Base-by-base conservation (phyloP, 2,329 filamentous ascomycete species). In the Knufia petricola region DNA sequence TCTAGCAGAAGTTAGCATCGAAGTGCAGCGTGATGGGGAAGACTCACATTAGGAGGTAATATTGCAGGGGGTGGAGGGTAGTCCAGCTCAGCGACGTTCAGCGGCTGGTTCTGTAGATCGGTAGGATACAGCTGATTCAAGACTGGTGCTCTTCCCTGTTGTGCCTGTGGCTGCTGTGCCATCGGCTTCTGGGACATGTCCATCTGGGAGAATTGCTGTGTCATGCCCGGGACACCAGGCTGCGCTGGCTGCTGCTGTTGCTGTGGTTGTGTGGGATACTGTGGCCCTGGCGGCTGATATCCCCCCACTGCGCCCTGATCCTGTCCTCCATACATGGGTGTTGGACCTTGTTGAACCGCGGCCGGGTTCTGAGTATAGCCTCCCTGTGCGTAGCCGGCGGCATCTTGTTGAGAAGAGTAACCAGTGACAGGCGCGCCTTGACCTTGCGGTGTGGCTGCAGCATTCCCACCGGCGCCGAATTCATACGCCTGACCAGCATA, bases 401-500 rank as follows among this genome's bases (percentile, higher is more conserved):
- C 66, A 51, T 69, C 70, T 60, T 73, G 70, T 51, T 73, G 70
- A 56, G 76, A 72, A 23, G 76, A 70, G 63, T 84, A 85, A 23
- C 70, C 75, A 55, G 78, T 78, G 60, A 82, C 86, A 3, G 13
- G 4, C 68, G 75, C 66, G 69, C 81, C 65, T 49, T 67, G 65
- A 57, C 71, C 64, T 55, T 75, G 66, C 4, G 44, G 44, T 28
- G 44, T 47, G n/a, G 19, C 44, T 44, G 72, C 77, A 50, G 84
- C 81, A 75, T 96, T 96, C 62, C 85, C 86, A 60, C 90, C 92
- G 44, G 79, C 77, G 44, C 85, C 87, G 60, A 96, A 92, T 51
- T 94, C 90, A 67, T 94, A 98, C 39, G 90, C 90, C 67, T 94
- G 85, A 50, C 87, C 87, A 48, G 92, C 92, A 72, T 96, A 96